A percentile compares a stretch with the other conserved stretches of the same genome.
phyloP scores from a whole-genome alignment of 1,284 basidiomycete species.

The Apiotrichum brassicae region DNA sequence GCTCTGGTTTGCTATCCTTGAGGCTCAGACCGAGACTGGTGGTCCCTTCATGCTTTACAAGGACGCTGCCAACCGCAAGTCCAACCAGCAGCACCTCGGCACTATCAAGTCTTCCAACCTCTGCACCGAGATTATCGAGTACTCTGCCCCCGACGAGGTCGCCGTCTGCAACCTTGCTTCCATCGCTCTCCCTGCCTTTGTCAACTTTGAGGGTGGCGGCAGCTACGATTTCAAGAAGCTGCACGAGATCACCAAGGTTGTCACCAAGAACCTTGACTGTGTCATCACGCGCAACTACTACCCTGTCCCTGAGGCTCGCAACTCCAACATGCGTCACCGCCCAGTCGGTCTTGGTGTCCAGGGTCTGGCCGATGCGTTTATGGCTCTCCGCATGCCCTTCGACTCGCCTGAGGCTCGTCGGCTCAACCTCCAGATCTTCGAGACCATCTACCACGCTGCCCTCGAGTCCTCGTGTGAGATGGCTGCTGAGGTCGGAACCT shows the following conservation, averaged over 20 bases:
- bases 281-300: conserved; percentile 55
- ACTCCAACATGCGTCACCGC: conserved; percentile 94
- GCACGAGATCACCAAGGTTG: conserved; percentile 88
- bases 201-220: conserved; percentile 53
- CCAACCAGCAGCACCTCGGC: conserved; percentile 97
- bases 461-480: conserved; percentile 89
- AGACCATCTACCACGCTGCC: conserved; percentile 97
- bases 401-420: conserved; percentile 80
- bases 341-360: conserved; percentile 98
- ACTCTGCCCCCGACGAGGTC: conserved; percentile 94
- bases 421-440: conserved; percentile 94
- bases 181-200: conserved; percentile 84
- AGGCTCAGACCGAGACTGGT: conserved; percentile 97
- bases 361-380: conserved; percentile 97
- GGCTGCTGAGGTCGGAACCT: conserved; percentile 73
- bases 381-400: conserved; percentile 93
- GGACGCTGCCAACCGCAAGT: conserved; percentile 82
- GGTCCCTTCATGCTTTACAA: conserved; percentile 99
- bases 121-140: conserved; percentile 99
- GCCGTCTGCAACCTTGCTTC: conserved; percentile 99
- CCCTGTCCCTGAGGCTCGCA: conserved; percentile 81
- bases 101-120: conserved; percentile 99
- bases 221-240: conserved; percentile 89
- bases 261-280: conserved; percentile 82
- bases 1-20: conserved; percentile 96